Conservation (phyloP, 2,329 filamentous ascomycete genomes). For the Paramyrothecium roridum region DNA sequence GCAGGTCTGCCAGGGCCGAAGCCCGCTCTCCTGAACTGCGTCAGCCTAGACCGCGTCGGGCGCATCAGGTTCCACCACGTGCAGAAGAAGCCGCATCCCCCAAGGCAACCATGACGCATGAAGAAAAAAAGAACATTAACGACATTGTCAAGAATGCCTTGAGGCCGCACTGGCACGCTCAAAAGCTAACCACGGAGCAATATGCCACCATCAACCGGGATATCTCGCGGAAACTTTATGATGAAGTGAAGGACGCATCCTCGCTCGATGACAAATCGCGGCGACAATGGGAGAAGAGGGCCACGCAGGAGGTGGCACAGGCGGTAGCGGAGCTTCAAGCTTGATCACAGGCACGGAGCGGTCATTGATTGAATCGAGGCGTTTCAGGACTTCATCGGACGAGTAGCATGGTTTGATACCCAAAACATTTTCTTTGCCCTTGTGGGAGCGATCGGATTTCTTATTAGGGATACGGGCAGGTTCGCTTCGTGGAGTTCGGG, state of each 20-base stretch:
- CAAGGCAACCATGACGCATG: conserved; percentile 64
- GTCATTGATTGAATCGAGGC: conserved; percentile 21
- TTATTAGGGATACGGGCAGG: conserved; percentile 21
- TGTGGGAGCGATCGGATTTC: conserved; percentile 16
- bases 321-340: conserved; percentile 61
- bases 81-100: conserved; percentile 67
- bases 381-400: conserved; percentile 19
- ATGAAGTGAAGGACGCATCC: conserved; percentile 52
- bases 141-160: conserved; percentile 81
- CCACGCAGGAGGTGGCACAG: conserved; percentile 72
- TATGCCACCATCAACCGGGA: conserved; percentile 91
- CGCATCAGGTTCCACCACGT: conserved; percentile 36
- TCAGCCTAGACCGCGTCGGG: conserved; percentile 49
- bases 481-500: conserved; percentile 3
- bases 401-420: conserved; percentile 28
- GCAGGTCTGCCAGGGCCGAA: conserved; percentile 15
- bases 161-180: conserved; percentile 77
- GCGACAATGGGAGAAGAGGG: conserved; percentile 71
- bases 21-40: conserved; percentile 43
- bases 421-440: conserved; percentile 11
- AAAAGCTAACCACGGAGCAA: conserved; percentile 79
- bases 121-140: conserved; percentile 85
- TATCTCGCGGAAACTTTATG: conserved; percentile 86
- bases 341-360: conserved; percentile 29
- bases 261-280: conserved; percentile 63